Base-by-base conservation (phyloP, 179 eudicot genomes). In the Beta lomatogona region DNA sequence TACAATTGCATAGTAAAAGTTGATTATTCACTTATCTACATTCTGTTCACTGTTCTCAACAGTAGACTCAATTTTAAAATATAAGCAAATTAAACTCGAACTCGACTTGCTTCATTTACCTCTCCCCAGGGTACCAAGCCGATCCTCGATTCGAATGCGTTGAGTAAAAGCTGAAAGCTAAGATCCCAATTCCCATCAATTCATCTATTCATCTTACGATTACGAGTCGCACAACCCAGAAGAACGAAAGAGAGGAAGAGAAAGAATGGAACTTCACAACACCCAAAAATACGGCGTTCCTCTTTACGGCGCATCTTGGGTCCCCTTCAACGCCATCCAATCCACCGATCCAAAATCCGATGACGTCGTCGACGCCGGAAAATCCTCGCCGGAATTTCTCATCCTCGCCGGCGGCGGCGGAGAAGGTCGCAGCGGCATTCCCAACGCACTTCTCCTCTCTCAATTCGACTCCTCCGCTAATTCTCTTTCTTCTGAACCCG, bases 331-430 rank as follows among this genome's bases (percentile, higher is more conserved):
- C 60, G 87, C 76, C 68, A 1, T 83, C 83, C 69, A 73, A 83
- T 85, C 92, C 77, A 48, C 25, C 77, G 21, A 83, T 0, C 79
- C 73, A 7, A 71, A 46, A 16, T 58, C 85, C 79, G 85, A 70
- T 65, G 61, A 48, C 59, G 63, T 72, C 50, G 79, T 46, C 82
- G 22, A 31, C 87, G 73, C 41, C 85, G 74, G 36, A 36, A 48
- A 46, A 9, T 6, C 74, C 22, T 41, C 85, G 50, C 71, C 81
- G 25, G 75, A 60, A 78, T 82, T 81, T 44, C 75, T 92, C 0
- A 83, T 92, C 4, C 81, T 94, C 12, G 82, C 94, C 64, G 99
- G 99, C 28, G 99, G 99, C 31, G 99, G 99, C 10, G 99, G 99
- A 7, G 94, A 88, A 81, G 98, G 99, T 41, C 85, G 86, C 18